Conservation (phyloP, 129 eudicot genomes). For the Heracleum sosnowskyi region DNA sequence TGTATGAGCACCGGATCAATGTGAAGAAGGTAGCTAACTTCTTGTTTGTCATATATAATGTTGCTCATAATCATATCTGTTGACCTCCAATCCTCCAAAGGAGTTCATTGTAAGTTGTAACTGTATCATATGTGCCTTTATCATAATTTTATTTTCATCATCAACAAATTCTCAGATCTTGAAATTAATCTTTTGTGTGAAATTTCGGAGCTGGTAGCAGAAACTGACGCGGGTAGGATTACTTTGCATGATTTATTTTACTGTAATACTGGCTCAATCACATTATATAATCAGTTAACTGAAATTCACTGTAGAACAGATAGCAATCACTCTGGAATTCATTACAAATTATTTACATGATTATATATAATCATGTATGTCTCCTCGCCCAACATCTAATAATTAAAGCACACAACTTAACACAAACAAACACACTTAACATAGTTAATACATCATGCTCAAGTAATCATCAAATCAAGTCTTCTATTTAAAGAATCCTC, state of each 20-base stretch:
- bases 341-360: background rate
- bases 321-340: background rate
- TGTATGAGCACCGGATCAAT: background rate
- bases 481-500: background rate
- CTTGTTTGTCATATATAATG: background rate
- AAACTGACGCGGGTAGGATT: background rate
- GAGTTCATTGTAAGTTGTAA: background rate
- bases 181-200: background rate
- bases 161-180: background rate
- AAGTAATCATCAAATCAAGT: background rate
- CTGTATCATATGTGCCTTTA: background rate
- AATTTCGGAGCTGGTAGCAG: background rate
- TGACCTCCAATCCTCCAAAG: background rate
- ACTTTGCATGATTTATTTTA: background rate
- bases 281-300: background rate
- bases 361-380: background rate
- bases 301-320: background rate
- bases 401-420: background rate
- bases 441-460: background rate
- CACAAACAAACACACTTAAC: background rate
- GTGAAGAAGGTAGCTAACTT: conserved; percentile 7
- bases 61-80: background rate
- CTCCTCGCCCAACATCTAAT: background rate
- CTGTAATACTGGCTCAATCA: background rate
- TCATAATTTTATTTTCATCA: background rate